These are phyloP conservation scores for Trichoderma sp. DNA, from an alignment of 2,329 filamentous ascomycete species.

Conservation along the genomic window DNA sequence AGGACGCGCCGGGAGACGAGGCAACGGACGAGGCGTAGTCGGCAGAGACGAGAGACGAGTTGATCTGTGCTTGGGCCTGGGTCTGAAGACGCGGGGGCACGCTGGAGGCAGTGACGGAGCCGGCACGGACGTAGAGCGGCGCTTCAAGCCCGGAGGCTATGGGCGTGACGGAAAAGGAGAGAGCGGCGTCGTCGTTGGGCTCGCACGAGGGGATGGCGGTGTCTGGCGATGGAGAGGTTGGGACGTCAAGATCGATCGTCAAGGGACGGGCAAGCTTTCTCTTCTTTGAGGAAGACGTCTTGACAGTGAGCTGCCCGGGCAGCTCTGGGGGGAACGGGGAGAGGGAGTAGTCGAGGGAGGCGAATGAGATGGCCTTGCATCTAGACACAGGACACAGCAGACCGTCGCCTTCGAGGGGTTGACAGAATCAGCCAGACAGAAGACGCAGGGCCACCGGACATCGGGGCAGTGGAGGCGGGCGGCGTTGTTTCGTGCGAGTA, in stretches of 20 bases:
- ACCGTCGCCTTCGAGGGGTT: constrained; percentile 18
- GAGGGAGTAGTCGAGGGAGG: constrained; percentile 10
- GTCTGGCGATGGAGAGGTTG: constrained; percentile 41
- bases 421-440: constrained; percentile 19
- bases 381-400: constrained; percentile 7
- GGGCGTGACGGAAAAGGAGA: constrained; percentile 49
- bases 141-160: constrained; percentile 38
- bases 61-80: constrained; percentile 33
- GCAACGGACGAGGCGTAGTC: constrained; percentile 55
- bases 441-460: constrained; percentile 20
- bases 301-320: constrained; percentile 65
- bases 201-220: constrained; percentile 53
- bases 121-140: constrained; percentile 41
- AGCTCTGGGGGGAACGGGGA: constrained; percentile 43
- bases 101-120: constrained; percentile 47
- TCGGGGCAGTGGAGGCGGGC: constrained; percentile 18
- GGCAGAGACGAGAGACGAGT: constrained; percentile 34
- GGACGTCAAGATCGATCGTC: constrained; percentile 41
- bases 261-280: constrained; percentile 58
- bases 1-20: constrained; percentile 54
- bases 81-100: constrained; percentile 53
- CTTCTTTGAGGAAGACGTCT: constrained; percentile 72
- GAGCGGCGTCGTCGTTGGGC: constrained; percentile 46
- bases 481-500: constrained; percentile 8
- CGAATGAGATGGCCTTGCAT: constrained; percentile 15